Base-by-base conservation (phyloP, 495 filamentous ascomycete species). In the Lindgomyces ingoldianus region DNA sequence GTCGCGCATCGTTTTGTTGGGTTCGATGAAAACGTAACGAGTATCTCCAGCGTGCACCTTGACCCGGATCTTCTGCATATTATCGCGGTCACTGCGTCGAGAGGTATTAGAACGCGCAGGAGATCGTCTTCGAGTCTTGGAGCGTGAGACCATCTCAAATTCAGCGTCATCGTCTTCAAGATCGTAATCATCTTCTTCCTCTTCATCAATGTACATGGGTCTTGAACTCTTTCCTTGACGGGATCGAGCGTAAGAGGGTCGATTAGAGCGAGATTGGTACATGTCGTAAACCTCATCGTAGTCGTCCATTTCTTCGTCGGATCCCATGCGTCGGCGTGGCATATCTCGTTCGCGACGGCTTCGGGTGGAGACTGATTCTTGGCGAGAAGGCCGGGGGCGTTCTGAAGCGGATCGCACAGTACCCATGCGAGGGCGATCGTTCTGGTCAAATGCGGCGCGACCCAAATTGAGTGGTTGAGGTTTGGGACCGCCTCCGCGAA, bases 31-130 rank as follows among this genome's bases (percentile, higher is more conserved):
- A 63, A 98, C 89, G 77, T 96, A 97, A 45, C 94, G 85, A n/a
- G 90, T 95, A 72, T 98, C 94, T 44, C 91, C 91, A 3, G 81
- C 80, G 72, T 98, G 95, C 2, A 94, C 91, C 77, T 98, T 98
- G 70, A 96, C 86, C 27, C 93, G 83, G 67, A 96, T 88, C 71
- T 89, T 83, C 46, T 75, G 75, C 16, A 14, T 22, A 25, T 10
- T 27, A 48, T 47, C 60, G 29, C 60, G 60, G 1, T 25, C 74
- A 74, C 24, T 75, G 73, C 45, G 69, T 14, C 74, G 65, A 18
- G 64, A 60, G 65, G 70, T 64, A 71, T 71, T 49, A 69, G 24
- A 67, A 36, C 59, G 67, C 11, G 59, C 62, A 18, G 70, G 67
- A 27, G 53, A 61, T 56, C 63, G 69, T 55, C 60, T 62, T 42